These are phyloP conservation scores for Lichenothelia convexa DNA, from an alignment of 495 filamentous ascomycete genomes.

Conservation along the genomic window DNA sequence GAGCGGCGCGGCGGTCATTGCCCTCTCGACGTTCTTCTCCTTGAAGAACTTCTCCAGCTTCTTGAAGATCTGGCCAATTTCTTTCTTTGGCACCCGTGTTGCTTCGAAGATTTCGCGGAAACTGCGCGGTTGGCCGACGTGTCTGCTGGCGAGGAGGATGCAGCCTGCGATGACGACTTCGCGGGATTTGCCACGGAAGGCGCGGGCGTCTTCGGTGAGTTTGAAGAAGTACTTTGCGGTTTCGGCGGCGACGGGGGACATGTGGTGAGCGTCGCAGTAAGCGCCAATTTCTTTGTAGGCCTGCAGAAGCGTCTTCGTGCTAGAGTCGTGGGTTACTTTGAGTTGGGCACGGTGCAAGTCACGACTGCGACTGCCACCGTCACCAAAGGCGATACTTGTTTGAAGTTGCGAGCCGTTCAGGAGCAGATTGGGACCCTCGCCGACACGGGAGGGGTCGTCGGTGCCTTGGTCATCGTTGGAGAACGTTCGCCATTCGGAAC, in stretches of 20 bases:
- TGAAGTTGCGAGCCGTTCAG: conserved; percentile 84
- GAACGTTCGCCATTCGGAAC: conserved; percentile 97
- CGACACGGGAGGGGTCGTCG: conserved; percentile 94
- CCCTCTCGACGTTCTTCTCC: conserved; percentile 34
- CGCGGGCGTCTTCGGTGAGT: conserved; percentile 73
- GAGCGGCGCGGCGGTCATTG: conserved; percentile 27
- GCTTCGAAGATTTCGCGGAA: conserved; percentile 84
- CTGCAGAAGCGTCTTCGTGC: conserved; percentile 54
- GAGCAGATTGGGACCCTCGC: conserved; percentile 71
- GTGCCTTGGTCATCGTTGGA: conserved; percentile 87
- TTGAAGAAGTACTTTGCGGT: conserved; percentile 90
- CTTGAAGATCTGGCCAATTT: conserved; percentile 94
- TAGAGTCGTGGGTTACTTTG: conserved; percentile 70
- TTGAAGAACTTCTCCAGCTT: conserved; percentile 68
- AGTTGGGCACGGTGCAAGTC: conserved; percentile 79
- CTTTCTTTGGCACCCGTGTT: conserved; percentile 90
- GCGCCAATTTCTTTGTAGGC: conserved; percentile 83
- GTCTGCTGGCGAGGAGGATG: conserved; percentile 92
- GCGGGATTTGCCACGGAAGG: conserved; percentile 87
- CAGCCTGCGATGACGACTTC: conserved; percentile 89
- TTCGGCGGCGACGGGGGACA: conserved; percentile 61
- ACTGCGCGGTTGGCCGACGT: conserved; percentile 67
- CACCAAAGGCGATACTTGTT: conserved; percentile 68
- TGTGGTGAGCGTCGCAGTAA: conserved; percentile 68
- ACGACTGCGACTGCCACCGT: conserved; percentile 44